These are phyloP conservation scores for Hericium rajendrae DNA, from an alignment of 768 basidiomycete species.

Conservation along the genomic window DNA sequence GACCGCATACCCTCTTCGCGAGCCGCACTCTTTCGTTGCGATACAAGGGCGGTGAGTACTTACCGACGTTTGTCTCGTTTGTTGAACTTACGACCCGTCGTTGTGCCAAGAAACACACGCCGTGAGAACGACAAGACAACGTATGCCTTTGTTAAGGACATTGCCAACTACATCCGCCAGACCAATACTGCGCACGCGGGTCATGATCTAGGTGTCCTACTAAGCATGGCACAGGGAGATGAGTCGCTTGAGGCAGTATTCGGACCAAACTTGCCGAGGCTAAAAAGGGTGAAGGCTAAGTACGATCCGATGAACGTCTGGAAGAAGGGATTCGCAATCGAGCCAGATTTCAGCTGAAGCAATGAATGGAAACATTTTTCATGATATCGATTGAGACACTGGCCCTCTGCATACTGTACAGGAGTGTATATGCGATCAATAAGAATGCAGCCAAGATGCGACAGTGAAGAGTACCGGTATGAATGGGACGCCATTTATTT, in stretches of 20 bases:
- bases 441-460: too few relatives aligned
- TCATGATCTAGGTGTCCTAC: constrained; percentile 11
- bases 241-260: constrained; percentile 21
- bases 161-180: background rate
- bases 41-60: constrained; percentile 14
- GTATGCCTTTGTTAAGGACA: background rate
- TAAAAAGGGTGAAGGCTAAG: constrained; percentile 20
- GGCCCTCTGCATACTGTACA: too few relatives aligned
- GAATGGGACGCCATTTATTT: too few relatives aligned
- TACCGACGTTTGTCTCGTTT: background rate
- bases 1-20: constrained; percentile 9
- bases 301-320: constrained; percentile 25
- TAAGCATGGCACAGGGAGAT: constrained; percentile 16
- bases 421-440: too few relatives aligned
- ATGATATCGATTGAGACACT: too few relatives aligned
- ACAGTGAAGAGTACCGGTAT: too few relatives aligned
- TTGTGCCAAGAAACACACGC: background rate
- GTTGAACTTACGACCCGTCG: background rate
- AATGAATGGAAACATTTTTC: too few relatives aligned
- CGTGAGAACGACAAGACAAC: background rate
- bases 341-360: constrained; percentile 10
- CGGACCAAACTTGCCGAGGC: constrained; percentile 18
- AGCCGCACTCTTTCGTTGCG: constrained; percentile 15
- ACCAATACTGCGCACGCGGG: background rate
- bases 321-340: constrained; percentile 19